Percentiles rank a stretch among this genome's conserved stretches.
Evolutionary conservation across 2,329 filamentous ascomycete species (phyloP).

Genomic region (Monosporascus sp.): DNA sequence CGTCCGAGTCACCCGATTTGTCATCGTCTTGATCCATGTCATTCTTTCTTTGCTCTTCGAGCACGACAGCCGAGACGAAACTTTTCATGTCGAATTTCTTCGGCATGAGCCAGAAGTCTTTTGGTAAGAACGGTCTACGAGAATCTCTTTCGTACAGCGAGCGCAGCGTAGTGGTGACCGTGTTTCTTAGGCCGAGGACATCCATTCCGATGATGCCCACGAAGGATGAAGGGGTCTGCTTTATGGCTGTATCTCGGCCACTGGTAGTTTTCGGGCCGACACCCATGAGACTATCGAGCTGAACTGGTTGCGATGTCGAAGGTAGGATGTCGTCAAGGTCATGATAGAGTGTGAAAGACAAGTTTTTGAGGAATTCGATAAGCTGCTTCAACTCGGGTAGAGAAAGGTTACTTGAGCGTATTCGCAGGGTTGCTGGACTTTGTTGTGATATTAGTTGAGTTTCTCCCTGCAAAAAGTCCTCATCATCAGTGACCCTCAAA

Average conservation of each 20-base stretch:
- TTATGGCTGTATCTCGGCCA: slow-evolving; percentile 6
- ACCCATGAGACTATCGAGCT: slow-evolving; percentile 16
- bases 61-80: slow-evolving; percentile 80
- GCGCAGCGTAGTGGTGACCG: slow-evolving; percentile 73
- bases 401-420: slow-evolving; percentile 61
- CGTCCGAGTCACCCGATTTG: slow-evolving; percentile 39
- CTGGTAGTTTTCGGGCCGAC: slow-evolving; percentile 5
- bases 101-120: slow-evolving; percentile 93
- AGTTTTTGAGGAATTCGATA: slow-evolving; percentile 80
- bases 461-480: slow-evolving; percentile 77
- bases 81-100: slow-evolving; percentile 79
- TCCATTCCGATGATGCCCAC: slow-evolving; percentile 61
- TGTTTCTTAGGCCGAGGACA: slow-evolving; percentile 70
- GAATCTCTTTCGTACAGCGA: slow-evolving; percentile 95
- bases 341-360: slow-evolving; percentile 86
- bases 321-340: slow-evolving; percentile 59
- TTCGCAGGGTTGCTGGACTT: slow-evolving; percentile 38
- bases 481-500: slow-evolving; percentile 87
- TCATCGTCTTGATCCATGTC: slow-evolving; percentile 60
- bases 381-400: slow-evolving; percentile 67
- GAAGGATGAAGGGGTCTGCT: slow-evolving; percentile 20
- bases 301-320: slow-evolving; percentile 15
- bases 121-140: slow-evolving; percentile 73
- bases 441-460: slow-evolving; percentile 31
- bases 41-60: slow-evolving; percentile 76